These are phyloP conservation scores for Fusarium armeniacum DNA, from an alignment of 2,329 filamentous ascomycete genomes.

Conservation along the genomic window DNA sequence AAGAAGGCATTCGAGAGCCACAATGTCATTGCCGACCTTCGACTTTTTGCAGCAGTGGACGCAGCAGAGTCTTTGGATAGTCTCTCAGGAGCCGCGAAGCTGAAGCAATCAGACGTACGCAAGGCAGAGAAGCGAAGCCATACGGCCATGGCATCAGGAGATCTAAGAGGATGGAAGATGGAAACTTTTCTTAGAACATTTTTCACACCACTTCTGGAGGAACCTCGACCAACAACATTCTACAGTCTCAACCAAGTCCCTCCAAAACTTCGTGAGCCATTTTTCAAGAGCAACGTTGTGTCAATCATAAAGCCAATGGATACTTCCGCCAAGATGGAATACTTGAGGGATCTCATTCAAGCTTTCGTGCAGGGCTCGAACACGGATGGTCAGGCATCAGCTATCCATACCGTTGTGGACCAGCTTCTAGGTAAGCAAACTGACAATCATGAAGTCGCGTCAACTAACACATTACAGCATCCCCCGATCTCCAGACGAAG, in stretches of 20 bases:
- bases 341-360: constrained; percentile 57
- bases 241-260: constrained; percentile 51
- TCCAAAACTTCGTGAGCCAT: constrained; percentile 49
- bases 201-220: constrained; percentile 53
- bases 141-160: constrained; percentile 53
- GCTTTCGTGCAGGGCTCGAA: constrained; percentile 51
- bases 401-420: constrained; percentile 60
- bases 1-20: constrained; percentile 51
- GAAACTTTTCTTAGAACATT: constrained; percentile 60
- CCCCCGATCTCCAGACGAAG: constrained; percentile 49
- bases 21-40: constrained; percentile 44
- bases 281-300: constrained; percentile 53
- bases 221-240: constrained; percentile 54
- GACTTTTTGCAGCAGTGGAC: constrained; percentile 54
- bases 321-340: constrained; percentile 53
- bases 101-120: constrained; percentile 53
- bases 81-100: constrained; percentile 40
- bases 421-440: constrained; percentile 56
- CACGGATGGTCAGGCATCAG: constrained; percentile 59
- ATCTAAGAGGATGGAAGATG: constrained; percentile 62
- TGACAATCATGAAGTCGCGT: background rate
- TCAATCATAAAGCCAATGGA: constrained; percentile 54
- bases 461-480: constrained; percentile 48
- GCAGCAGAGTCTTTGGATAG: constrained; percentile 48
- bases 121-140: constrained; percentile 56